phyloP scores from a whole-genome alignment of 257 asterid species.

The Marsdenia floribunda region DNA sequence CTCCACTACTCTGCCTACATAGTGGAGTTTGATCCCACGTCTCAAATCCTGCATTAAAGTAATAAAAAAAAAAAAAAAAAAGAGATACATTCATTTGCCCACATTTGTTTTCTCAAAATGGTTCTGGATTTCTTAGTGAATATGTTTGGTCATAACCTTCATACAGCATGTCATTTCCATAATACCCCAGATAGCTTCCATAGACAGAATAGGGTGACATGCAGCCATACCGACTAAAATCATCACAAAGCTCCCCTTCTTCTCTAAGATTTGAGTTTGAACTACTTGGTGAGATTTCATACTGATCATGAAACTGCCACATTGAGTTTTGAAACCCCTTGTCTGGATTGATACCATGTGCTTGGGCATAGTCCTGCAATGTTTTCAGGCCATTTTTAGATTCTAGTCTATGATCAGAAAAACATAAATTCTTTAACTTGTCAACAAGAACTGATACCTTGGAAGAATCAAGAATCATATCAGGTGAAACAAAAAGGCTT shows the following conservation, averaged over 20 bases:
- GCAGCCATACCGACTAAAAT: conserved; percentile 27
- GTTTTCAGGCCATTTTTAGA: neutral
- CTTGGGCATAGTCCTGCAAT: conserved; percentile 32
- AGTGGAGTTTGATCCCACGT: neutral
- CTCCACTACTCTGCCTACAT: conserved; percentile 12
- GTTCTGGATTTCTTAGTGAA: conserved; percentile 22
- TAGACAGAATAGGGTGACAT: conserved; percentile 32
- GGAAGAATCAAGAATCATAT: conserved; percentile 39
- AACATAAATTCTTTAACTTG: neutral
- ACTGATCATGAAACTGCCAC: conserved; percentile 26
- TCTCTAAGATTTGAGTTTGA: conserved; percentile 38
- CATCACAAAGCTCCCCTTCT: conserved; percentile 30
- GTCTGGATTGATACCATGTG: conserved; percentile 14
- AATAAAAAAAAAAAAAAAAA: neutral
- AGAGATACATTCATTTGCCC: neutral
- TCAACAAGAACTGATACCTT: conserved; percentile 23
- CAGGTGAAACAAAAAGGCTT: conserved; percentile 26
- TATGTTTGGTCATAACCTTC: conserved; percentile 23
- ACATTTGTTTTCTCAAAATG: conserved; percentile 14
- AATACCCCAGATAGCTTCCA: conserved; percentile 30
- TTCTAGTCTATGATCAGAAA: too few species aligned
- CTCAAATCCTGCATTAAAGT: conserved; percentile 10
- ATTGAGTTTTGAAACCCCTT: conserved; percentile 23
- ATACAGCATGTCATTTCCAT: conserved; percentile 25
- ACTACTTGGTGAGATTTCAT: conserved; percentile 36